A percentile compares a stretch with the other conserved stretches of the same genome.
phyloP scores from a whole-genome alignment of 2,329 filamentous ascomycete species.

The Xylariaceae sp. region DNA sequence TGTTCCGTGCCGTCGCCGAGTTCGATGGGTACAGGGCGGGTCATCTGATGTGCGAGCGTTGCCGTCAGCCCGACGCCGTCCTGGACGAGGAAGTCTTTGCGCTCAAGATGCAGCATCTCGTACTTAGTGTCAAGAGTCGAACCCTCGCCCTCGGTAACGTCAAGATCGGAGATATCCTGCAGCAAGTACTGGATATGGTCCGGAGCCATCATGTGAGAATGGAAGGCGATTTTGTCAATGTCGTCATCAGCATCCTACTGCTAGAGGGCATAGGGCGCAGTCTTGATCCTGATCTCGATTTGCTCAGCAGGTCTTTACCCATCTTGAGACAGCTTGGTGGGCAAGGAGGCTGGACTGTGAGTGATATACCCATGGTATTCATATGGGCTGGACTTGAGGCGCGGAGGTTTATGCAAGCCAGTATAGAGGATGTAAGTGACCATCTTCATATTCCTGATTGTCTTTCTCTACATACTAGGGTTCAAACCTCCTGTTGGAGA shows the following conservation, averaged over 20 bases:
- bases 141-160: constrained; percentile 92
- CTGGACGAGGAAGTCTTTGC: constrained; percentile 88
- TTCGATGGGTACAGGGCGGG: constrained; percentile 97
- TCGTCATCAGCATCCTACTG: constrained; percentile 90
- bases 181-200: constrained; percentile 89
- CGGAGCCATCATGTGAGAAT: constrained; percentile 86
- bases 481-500: not conserved
- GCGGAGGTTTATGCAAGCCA: constrained; percentile 83
- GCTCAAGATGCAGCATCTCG: constrained; percentile 93
- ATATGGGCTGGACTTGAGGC: constrained; percentile 92
- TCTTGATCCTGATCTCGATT: constrained; percentile 81
- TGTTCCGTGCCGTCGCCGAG: constrained; percentile 93
- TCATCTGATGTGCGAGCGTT: constrained; percentile 92
- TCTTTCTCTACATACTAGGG: not conserved
- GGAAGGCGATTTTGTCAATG: constrained; percentile 97
- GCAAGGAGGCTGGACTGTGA: constrained; percentile 66
- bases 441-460: not conserved
- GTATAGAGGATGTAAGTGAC: constrained; percentile 74
- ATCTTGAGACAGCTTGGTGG: constrained; percentile 86
- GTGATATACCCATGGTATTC: constrained; percentile 81
- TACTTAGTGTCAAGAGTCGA: constrained; percentile 82
- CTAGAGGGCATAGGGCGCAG: constrained; percentile 90
- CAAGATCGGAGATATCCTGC: constrained; percentile 92
- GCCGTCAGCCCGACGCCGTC: constrained; percentile 86
- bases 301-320: constrained; percentile 81